Evolutionary conservation across 2,329 filamentous ascomycete species (phyloP).

Genomic region (Daldinia sp.): DNA sequence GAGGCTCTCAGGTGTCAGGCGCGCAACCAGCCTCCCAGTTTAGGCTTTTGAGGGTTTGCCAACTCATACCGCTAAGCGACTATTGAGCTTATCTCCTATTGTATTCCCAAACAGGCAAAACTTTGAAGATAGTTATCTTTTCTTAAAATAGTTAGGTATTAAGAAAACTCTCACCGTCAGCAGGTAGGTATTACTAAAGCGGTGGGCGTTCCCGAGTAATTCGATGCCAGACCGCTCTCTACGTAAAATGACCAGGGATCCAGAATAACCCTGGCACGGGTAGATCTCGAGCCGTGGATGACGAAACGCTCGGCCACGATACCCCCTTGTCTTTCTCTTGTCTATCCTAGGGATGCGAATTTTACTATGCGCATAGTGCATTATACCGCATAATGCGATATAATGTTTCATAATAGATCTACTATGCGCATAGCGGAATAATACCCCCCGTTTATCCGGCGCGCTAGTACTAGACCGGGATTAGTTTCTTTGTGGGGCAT

Average conservation of each 20-base stretch:
- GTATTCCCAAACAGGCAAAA: constrained; percentile 8
- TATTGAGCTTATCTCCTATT: constrained; percentile 6
- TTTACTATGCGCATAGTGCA: too few species aligned
- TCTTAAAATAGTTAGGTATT: constrained; percentile 4
- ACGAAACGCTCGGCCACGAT: constrained; percentile 44
- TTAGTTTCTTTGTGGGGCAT: too few species aligned
- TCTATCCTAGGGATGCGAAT: too few species aligned
- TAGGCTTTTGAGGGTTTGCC: background rate
- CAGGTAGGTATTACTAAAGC: constrained; percentile 40
- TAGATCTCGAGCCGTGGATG: constrained; percentile 45
- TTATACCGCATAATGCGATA: too few species aligned
- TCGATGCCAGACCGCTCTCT: constrained; percentile 34
- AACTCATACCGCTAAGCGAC: constrained; percentile 8
- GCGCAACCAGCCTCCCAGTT: constrained; percentile 1
- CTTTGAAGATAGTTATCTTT: constrained; percentile 8
- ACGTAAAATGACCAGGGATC: constrained; percentile 28
- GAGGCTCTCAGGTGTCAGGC: constrained; percentile 1
- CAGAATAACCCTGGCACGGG: constrained; percentile 38
- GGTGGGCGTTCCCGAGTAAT: constrained; percentile 27
- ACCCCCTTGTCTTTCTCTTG: constrained; percentile 38
- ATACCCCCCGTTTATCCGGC: too few species aligned
- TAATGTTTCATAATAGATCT: too few species aligned
- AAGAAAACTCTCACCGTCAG: constrained; percentile 32
- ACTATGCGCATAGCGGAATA: too few species aligned
- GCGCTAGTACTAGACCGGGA: too few species aligned